Evolutionary conservation across 805 yeast genomes (phyloP).

Genomic region (Myxozyma monticola): DNA sequence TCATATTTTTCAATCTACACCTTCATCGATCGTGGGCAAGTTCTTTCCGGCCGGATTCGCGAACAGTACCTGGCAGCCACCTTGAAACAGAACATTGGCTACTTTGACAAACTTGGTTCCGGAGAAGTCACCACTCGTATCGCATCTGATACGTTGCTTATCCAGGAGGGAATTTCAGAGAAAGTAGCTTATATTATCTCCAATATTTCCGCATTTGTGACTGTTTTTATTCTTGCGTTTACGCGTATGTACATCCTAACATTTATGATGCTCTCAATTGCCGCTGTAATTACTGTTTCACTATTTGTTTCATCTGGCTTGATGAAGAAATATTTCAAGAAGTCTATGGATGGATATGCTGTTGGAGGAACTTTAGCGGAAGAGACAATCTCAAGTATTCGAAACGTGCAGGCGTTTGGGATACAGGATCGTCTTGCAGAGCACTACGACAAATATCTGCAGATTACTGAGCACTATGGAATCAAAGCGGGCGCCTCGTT

Average conservation of each 20-base stretch:
- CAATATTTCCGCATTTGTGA: conserved; percentile 42
- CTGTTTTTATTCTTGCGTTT: conserved; percentile 43
- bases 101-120: too few species aligned
- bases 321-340: conserved; percentile 27
- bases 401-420: conserved; percentile 47
- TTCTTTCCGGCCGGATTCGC: conserved; percentile 44
- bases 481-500: conserved; percentile 14
- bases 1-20: conserved; percentile 39
- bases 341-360: conserved; percentile 18
- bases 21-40: conserved; percentile 45
- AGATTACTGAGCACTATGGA: conserved; percentile 14
- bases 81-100: conserved; percentile 46
- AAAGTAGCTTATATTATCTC: conserved; percentile 42
- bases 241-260: conserved; percentile 42
- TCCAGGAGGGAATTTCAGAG: conserved; percentile 47
- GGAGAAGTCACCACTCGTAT: conserved; percentile 47
- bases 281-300: conserved; percentile 35
- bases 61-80: conserved; percentile 41
- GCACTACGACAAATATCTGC: conserved; percentile 27
- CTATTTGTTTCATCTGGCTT: conserved; percentile 36
- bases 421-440: conserved; percentile 41
- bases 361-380: conserved; percentile 42
- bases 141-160: conserved; percentile 43
- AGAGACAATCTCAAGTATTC: conserved; percentile 43
- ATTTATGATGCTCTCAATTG: conserved; percentile 39